Evolutionary conservation across 2,329 filamentous ascomycete species (phyloP), one percentile per base, ranked within the genome.

Genomic region (Sclerotinia spermophila): DNA sequence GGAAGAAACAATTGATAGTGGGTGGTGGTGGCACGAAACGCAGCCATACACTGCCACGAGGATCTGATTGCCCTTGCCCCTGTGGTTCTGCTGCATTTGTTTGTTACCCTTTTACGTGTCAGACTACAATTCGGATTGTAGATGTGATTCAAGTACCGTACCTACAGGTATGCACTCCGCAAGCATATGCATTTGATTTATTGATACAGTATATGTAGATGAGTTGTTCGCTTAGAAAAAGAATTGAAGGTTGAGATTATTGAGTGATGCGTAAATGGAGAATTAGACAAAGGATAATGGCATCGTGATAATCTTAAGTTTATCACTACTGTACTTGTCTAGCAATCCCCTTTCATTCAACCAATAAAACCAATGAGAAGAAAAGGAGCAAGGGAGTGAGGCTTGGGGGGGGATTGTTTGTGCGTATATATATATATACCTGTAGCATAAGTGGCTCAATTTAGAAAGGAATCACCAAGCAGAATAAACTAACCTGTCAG

Each of bases 81-180:
- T 53, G 33, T 40, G 58, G 4, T 65, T 65, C 33, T 65, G 55
- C 35, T 51, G 40, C 35, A 67, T 27, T n/a, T n/a, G n/a, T n/a
- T n/a, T 24, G 35, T 24, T 65, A 53, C 42, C 44, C 27, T 53
- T 65, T 71, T 71, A 71, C 69, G 69, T 71, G 69, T 71, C 69
- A 71, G 65, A n/a, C 56, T 61, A 27, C 42, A 68, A 71, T 71
- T 71, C 69, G 69, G 69, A 71, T 61, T 33, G 45, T 21, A 38
- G 11, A 17, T 21, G 35, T 51, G 58, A 42, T 44, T 2, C 17
- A 13, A 65, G 27, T 21, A 56, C n/a, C 24, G 40, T 53, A n/a
- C 30, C n/a, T 53, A 65, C 44, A 40, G 24, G n/a, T 10, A 69
- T 69, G 67, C 58, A 65, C 67, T 45, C 67, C 67, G 45, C 67